Percentiles rank a stretch among this genome's conserved stretches.
These are phyloP conservation scores for Rhododendron williamsianum DNA, from an alignment of 148 eudicot genomes.

Conservation along the genomic window DNA sequence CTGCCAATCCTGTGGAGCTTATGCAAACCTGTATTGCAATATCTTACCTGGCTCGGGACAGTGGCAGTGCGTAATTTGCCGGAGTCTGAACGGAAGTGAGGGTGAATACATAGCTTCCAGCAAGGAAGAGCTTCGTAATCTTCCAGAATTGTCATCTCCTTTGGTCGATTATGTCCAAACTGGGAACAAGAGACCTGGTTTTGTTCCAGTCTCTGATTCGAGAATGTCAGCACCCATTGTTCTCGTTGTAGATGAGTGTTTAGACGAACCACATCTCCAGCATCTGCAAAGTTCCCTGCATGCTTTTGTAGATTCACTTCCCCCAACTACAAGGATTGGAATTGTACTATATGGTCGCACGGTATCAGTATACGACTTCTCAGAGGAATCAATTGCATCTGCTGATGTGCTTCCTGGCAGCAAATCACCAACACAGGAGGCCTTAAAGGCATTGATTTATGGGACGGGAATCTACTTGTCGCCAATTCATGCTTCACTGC, in stretches of 20 bases:
- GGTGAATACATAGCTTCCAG: slow-evolving; percentile 80
- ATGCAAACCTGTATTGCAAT: slow-evolving; percentile 81
- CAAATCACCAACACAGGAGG: slow-evolving; percentile 64
- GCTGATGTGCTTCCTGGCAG: slow-evolving; percentile 89
- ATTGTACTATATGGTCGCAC: slow-evolving; percentile 76
- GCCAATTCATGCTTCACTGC: slow-evolving; percentile 82
- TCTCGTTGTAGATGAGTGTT: slow-evolving; percentile 79
- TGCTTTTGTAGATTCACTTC: slow-evolving; percentile 87
- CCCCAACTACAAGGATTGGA: slow-evolving; percentile 82
- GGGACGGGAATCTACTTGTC: slow-evolving; percentile 87
- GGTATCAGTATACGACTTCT: slow-evolving; percentile 83
- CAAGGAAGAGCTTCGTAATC: slow-evolving; percentile 70
- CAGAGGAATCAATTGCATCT: slow-evolving; percentile 85
- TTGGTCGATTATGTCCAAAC: slow-evolving; percentile 79
- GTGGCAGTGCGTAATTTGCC: slow-evolving; percentile 91
- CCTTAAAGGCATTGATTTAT: slow-evolving; percentile 68
- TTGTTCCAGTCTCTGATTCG: slow-evolving; percentile 79
- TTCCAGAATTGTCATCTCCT: slow-evolving; percentile 71
- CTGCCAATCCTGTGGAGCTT: slow-evolving; percentile 79
- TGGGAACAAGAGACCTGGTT: slow-evolving; percentile 64
- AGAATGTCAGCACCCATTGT: slow-evolving; percentile 86
- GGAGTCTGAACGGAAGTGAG: slow-evolving; percentile 73
- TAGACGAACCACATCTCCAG: slow-evolving; percentile 83
- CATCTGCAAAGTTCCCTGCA: slow-evolving; percentile 87
- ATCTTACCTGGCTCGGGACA: slow-evolving; percentile 80